Conservation (phyloP, 176 grass and related monocot genomes). For the Lolium perenne region DNA sequence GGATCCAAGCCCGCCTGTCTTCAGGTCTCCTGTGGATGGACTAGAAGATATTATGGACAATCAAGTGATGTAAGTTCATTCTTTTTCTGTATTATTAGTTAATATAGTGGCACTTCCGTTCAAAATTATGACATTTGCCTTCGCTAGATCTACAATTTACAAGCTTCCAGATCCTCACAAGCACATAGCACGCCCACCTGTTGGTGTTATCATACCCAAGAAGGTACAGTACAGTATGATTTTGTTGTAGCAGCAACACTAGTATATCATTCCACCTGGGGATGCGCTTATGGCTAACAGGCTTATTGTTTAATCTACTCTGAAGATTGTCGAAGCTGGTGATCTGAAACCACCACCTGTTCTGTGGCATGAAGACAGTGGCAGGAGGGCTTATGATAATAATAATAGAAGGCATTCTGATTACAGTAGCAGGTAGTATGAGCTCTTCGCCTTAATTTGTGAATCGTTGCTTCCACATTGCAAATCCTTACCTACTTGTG, state of each 20-base stretch:
- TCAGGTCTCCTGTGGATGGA: conserved; percentile 87
- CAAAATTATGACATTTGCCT: conserved; percentile 37
- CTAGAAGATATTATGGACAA: conserved; percentile 92
- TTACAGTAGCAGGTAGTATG: conserved; percentile 55
- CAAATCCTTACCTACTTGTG: conserved; percentile 23
- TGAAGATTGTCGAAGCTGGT: conserved; percentile 72
- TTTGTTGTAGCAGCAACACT: conserved; percentile 1
- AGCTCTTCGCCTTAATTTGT: neutral
- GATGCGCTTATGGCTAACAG: conserved; percentile 1
- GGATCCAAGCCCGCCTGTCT: conserved; percentile 87
- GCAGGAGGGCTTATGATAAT: conserved; percentile 69
- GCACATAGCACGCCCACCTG: conserved; percentile 76
- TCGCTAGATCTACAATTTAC: conserved; percentile 83
- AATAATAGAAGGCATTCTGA: conserved; percentile 66
- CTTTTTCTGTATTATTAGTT: conserved; percentile 9
- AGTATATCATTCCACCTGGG: conserved; percentile 12
- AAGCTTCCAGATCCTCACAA: conserved; percentile 93
- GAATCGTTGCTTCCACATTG: neutral
- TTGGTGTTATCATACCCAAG: conserved; percentile 89
- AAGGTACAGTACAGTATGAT: conserved; percentile 63
- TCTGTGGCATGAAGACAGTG: conserved; percentile 95
- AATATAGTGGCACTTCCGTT: conserved; percentile 29
- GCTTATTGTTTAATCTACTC: conserved; percentile 39
- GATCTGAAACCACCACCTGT: conserved; percentile 93
- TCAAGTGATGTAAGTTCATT: conserved; percentile 92